Evolutionary conservation across 768 basidiomycete species (phyloP), one percentile per base, ranked within the genome.

Genomic region (Podaxis rugospora): DNA sequence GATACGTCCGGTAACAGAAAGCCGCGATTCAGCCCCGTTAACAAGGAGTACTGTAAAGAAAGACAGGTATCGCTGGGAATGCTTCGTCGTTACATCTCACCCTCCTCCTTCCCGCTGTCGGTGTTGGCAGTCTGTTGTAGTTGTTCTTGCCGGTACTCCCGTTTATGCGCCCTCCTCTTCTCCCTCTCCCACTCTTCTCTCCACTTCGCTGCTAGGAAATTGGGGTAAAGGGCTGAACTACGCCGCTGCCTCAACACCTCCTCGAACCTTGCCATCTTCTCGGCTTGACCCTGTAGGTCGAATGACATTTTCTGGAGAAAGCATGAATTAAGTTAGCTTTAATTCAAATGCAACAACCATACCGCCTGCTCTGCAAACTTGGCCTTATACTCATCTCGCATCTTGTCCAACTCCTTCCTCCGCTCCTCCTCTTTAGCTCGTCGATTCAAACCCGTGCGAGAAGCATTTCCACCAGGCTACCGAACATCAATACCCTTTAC

Each of bases 381-480:
- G 1, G 79, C 80, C 63, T 80, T 78, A 16, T 85, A 86, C 40
- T 90, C 89, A 40, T 90, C 86, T 58, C 87, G 80, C 85, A 88
- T 82, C 67, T 76, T 83, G 66, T 86, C 79, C 66, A 91, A 66
- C 60, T 92, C 87, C 65, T 80, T 86, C 59, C 83, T 78, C 51
- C 87, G 77, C 67, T 90, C 88, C 64, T 89, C 88, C n/a, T 88
- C 83, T 62, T 79, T 80, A 49, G 79, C 76, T 16, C 78, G 74
- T 50, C 81, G 40, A 49, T 60, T 55, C 14, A 57, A 49, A 21
- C 80, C 80, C 28, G 81, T 78, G 14, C 71, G 75, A 9, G 81
- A 75, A 39, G 78, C 76, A 59, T 64, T 77, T 54, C 77, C 78
- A 16, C 76, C 77, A n/a, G 77, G 64, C 80, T 82, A 49, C 18